Evolutionary conservation across 208 protist genomes (phyloP).

Genomic region (Borovskyia barvae): DNA sequence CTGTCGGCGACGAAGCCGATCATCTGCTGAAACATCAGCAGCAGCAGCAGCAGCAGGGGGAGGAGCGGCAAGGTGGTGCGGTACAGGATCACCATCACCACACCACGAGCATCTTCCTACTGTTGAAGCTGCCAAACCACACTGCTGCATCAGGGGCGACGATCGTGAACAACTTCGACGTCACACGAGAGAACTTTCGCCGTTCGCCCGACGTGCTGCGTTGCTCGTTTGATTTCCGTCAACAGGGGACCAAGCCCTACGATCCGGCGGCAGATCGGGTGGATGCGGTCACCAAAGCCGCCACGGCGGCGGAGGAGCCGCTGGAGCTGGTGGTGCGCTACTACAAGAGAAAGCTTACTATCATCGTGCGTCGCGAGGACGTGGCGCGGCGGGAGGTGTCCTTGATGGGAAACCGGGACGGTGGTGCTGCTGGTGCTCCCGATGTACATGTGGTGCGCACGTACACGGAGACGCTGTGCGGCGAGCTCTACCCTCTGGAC

Average conservation of each 20-base stretch:
- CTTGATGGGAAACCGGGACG: slow-evolving; percentile 7
- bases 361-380: slow-evolving; percentile 56
- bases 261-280: slow-evolving; percentile 11
- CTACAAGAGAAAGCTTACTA: slow-evolving; percentile 59
- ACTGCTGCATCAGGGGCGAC: slow-evolving; percentile 17
- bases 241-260: slow-evolving; percentile 39
- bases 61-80: slow-evolving; percentile 22
- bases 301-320: slow-evolving; percentile 53
- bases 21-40: slow-evolving; percentile 28
- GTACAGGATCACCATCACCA: slow-evolving; percentile 44
- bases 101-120: slow-evolving; percentile 49
- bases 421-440: slow-evolving; percentile 1
- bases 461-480: slow-evolving; percentile 71
- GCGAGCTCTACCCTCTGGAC: slow-evolving; percentile 62
- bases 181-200: slow-evolving; percentile 41
- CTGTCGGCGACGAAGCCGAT: slow-evolving; percentile 47
- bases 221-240: slow-evolving; percentile 74
- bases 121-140: slow-evolving; percentile 70
- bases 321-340: slow-evolving; percentile 77
- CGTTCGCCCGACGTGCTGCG: slow-evolving; percentile 37
- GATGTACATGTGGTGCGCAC: slow-evolving; percentile 49
- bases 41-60: too few species aligned
- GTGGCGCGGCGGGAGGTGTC: slow-evolving; percentile 20
- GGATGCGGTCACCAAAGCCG: slow-evolving; percentile 24
- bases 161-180: slow-evolving; percentile 68